These are phyloP conservation scores for Neovahlkampfia damariscottae DNA, from an alignment of 78 protist species.

Conservation along the genomic window DNA sequence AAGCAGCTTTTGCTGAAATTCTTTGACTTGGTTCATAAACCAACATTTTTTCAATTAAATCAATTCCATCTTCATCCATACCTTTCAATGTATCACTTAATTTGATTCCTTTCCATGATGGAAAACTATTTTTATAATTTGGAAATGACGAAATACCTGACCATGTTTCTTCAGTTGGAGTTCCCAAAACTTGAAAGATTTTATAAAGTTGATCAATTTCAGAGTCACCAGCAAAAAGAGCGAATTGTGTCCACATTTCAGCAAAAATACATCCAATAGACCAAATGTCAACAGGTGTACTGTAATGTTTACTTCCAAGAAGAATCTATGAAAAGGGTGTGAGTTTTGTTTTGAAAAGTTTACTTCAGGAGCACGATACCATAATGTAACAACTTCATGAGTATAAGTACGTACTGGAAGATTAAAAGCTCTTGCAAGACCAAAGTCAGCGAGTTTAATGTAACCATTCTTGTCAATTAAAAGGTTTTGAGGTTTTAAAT, in stretches of 20 bases:
- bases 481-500: constrained; percentile 68
- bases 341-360: no score
- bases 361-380: constrained; percentile 81
- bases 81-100: background rate
- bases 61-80: constrained; percentile 8
- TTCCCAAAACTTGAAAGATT: constrained; percentile 83
- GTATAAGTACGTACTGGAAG: background rate
- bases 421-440: constrained; percentile 83
- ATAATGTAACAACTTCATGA: constrained; percentile 49
- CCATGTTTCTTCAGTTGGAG: constrained; percentile 76
- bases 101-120: constrained; percentile 37
- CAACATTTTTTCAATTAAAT: constrained; percentile 17
- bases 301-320: constrained; percentile 29
- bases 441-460: constrained; percentile 98
- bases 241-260: constrained; percentile 77
- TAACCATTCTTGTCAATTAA: constrained; percentile 63
- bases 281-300: constrained; percentile 50
- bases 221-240: constrained; percentile 85
- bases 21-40: constrained; percentile 24
- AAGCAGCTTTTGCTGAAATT: constrained; percentile 34
- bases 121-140: constrained; percentile 57
- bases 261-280: constrained; percentile 94
- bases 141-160: constrained; percentile 72
- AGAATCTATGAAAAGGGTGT: no score
- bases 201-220: constrained; percentile 84